Evolutionary conservation across 2,329 filamentous ascomycete genomes (phyloP).

Genomic region (Paradendryphiella salina): DNA sequence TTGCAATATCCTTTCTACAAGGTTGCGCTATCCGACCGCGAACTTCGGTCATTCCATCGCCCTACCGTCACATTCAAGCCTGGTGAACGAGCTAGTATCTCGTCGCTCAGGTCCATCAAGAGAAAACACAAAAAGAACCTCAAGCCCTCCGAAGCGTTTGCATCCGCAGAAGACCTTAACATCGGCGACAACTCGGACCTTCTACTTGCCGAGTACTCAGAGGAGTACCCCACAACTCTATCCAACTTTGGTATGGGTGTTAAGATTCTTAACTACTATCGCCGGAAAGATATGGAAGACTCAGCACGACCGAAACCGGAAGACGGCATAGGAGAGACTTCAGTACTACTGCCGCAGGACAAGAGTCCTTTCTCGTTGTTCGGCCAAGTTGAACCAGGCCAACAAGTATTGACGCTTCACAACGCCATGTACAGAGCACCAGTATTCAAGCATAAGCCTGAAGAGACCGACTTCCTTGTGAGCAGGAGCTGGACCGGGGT

Average conservation of each 20-base stretch:
- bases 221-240: constrained; percentile 86
- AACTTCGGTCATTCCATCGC: constrained; percentile 82
- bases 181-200: constrained; percentile 87
- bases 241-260: constrained; percentile 98
- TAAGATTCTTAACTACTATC: constrained; percentile 95
- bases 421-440: constrained; percentile 96
- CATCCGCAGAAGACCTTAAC: constrained; percentile 77
- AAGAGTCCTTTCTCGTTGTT: constrained; percentile 96
- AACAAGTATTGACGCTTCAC: constrained; percentile 86
- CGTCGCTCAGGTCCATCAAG: constrained; percentile 70
- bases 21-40: constrained; percentile 71
- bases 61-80: constrained; percentile 74
- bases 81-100: constrained; percentile 71
- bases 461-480: constrained; percentile 82
- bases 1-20: constrained; percentile 96
- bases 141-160: constrained; percentile 76
- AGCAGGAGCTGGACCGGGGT: constrained; percentile 79
- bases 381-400: constrained; percentile 86
- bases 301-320: constrained; percentile 75
- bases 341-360: constrained; percentile 87
- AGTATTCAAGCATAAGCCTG: constrained; percentile 82
- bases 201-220: constrained; percentile 91
- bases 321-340: constrained; percentile 74
- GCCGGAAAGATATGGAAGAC: constrained; percentile 77
- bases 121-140: constrained; percentile 79